Percentiles rank a stretch among this genome's conserved stretches.
Evolutionary conservation across 106 monocot species (phyloP).

Genomic region (Posidonia australis): DNA sequence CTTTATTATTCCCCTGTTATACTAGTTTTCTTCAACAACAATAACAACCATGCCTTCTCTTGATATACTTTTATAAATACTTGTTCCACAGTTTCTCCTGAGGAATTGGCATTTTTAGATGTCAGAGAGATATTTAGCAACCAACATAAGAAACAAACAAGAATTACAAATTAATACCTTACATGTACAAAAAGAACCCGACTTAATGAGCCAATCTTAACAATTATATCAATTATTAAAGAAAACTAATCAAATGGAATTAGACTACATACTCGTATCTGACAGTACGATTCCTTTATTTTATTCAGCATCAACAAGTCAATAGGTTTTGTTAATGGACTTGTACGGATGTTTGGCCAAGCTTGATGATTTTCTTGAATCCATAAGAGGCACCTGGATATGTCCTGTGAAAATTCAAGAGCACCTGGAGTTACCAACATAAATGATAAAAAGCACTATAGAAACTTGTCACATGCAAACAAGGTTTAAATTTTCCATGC

Average conservation of each 20-base stretch:
- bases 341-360: constrained; percentile 70
- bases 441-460: background rate
- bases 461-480: too few species aligned
- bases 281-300: constrained; percentile 76
- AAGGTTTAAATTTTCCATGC: too few species aligned
- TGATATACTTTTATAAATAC: too few species aligned
- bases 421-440: background rate
- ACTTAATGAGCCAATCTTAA: background rate
- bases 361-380: constrained; percentile 56
- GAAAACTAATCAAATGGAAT: background rate
- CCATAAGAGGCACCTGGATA: constrained; percentile 90
- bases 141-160: background rate
- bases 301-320: constrained; percentile 91
- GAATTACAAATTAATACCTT: too few species aligned
- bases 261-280: constrained; percentile 54
- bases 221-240: background rate
- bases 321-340: constrained; percentile 62
- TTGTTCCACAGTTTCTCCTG: too few species aligned
- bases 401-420: constrained; percentile 47
- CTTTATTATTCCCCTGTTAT: too few species aligned
- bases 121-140: background rate
- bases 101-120: too few species aligned
- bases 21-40: too few species aligned
- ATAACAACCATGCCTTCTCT: too few species aligned
- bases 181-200: too few species aligned